phyloP scores from a whole-genome alignment of 495 filamentous ascomycete species.

The Niebla homalea region DNA sequence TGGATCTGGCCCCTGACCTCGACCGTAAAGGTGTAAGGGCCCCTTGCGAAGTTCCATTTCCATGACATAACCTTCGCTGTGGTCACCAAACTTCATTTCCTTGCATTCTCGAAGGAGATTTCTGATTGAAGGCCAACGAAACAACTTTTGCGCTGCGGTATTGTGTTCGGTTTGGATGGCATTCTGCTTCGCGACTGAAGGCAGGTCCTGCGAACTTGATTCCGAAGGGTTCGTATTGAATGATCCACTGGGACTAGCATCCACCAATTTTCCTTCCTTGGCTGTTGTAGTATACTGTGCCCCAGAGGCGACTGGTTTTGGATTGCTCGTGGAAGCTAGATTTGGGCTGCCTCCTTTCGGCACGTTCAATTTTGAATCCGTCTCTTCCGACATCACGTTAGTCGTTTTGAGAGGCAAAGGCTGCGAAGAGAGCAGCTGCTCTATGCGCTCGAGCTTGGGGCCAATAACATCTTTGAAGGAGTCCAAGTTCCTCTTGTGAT shows the following conservation, averaged over 20 bases:
- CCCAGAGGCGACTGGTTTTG: background rate
- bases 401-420: background rate
- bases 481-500: slow-evolving; percentile 12
- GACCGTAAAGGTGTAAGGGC: slow-evolving; percentile 60
- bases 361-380: background rate
- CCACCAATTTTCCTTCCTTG: slow-evolving; percentile 5
- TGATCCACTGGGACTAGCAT: slow-evolving; percentile 10
- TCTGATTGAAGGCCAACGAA: slow-evolving; percentile 57
- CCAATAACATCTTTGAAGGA: slow-evolving; percentile 9
- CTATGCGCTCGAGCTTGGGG: slow-evolving; percentile 14
- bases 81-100: slow-evolving; percentile 20
- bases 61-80: slow-evolving; percentile 54
- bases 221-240: slow-evolving; percentile 6
- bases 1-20: slow-evolving; percentile 55
- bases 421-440: slow-evolving; percentile 7
- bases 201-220: slow-evolving; percentile 4
- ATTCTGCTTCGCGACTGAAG: slow-evolving; percentile 6
- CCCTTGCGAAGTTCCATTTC: slow-evolving; percentile 63
- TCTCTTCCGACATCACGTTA: background rate
- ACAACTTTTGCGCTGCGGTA: slow-evolving; percentile 63
- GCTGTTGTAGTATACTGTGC: background rate
- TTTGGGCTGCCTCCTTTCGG: slow-evolving; percentile 5
- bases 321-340: background rate
- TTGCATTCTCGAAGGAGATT: slow-evolving; percentile 35
- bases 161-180: slow-evolving; percentile 63